A percentile compares a stretch with the other conserved stretches of the same genome.
These are phyloP conservation scores for Iris pallida DNA, from an alignment of 116 monocot genomes.

Conservation along the genomic window DNA sequence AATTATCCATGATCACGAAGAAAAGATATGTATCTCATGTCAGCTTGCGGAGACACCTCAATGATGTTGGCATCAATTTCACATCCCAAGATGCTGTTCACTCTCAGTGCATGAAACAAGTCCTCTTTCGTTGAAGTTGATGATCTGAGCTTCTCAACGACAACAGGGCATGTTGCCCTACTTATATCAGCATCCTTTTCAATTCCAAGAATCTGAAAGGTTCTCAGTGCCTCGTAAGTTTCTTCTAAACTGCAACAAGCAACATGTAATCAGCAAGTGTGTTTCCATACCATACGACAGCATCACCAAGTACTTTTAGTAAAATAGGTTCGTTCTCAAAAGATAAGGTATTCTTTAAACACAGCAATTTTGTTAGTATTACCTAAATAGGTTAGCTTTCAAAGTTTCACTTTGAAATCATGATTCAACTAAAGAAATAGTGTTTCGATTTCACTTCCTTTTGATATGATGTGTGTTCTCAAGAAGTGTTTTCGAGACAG, in stretches of 20 bases:
- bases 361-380: no score
- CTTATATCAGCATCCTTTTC: slow-evolving; percentile 28
- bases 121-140: slow-evolving; percentile 47
- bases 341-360: no score
- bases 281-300: no score
- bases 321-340: no score
- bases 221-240: slow-evolving; percentile 71
- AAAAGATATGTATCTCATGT: not conserved
- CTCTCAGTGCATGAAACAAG: slow-evolving; percentile 56
- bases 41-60: slow-evolving; percentile 28
- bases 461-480: no score
- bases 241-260: slow-evolving; percentile 69
- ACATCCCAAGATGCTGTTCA: slow-evolving; percentile 54
- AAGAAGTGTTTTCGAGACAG: no score
- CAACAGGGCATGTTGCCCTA: slow-evolving; percentile 32
- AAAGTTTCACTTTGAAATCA: no score
- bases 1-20: not conserved
- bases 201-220: slow-evolving; percentile 71
- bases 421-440: no score
- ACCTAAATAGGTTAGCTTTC: no score
- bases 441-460: no score
- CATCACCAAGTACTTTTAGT: no score
- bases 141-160: slow-evolving; percentile 47
- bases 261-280: not conserved
- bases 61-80: slow-evolving; percentile 30